Conservation (phyloP, 257 asterid species). For the Verbascum thapsus region DNA sequence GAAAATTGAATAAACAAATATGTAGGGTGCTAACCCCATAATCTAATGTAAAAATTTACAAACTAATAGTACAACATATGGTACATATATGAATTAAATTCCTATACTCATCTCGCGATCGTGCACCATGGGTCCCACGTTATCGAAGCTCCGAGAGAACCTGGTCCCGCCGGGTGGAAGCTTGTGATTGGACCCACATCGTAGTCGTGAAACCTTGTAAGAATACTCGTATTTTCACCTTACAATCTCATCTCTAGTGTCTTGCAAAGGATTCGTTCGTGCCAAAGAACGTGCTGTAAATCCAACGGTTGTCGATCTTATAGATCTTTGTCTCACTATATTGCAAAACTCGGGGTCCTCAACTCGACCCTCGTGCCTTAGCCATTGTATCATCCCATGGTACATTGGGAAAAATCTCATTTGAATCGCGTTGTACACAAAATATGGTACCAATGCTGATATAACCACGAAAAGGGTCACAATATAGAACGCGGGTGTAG, state of each 20-base stretch:
- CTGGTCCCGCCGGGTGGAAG: too few species aligned
- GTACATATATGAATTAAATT: slow-evolving; percentile 22
- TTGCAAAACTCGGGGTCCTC: slow-evolving; percentile 79
- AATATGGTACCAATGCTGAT: slow-evolving; percentile 70
- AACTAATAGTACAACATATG: too few species aligned
- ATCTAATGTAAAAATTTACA: slow-evolving; percentile 35
- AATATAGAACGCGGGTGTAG: slow-evolving; percentile 64
- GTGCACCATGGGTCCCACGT: slow-evolving; percentile 28
- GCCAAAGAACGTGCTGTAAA: slow-evolving; percentile 91
- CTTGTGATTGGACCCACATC: not conserved
- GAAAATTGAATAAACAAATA: slow-evolving; percentile 28
- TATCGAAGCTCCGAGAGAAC: too few species aligned
- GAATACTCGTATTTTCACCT: not conserved
- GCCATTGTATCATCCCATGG: slow-evolving; percentile 91
- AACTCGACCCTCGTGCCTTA: slow-evolving; percentile 64
- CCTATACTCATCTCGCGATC: slow-evolving; percentile 24
- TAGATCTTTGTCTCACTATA: slow-evolving; percentile 75
- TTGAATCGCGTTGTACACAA: slow-evolving; percentile 45
- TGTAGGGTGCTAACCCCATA: not conserved
- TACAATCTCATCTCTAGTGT: slow-evolving; percentile 12
- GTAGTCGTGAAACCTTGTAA: not conserved
- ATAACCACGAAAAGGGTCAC: slow-evolving; percentile 52
- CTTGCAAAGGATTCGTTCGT: slow-evolving; percentile 58
- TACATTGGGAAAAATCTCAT: slow-evolving; percentile 75
- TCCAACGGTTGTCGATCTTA: slow-evolving; percentile 73